Evolutionary conservation across 164 flowering plant species (phyloP), one percentile per base, ranked within the genome.

Genomic region (Taxillus chinensis): DNA sequence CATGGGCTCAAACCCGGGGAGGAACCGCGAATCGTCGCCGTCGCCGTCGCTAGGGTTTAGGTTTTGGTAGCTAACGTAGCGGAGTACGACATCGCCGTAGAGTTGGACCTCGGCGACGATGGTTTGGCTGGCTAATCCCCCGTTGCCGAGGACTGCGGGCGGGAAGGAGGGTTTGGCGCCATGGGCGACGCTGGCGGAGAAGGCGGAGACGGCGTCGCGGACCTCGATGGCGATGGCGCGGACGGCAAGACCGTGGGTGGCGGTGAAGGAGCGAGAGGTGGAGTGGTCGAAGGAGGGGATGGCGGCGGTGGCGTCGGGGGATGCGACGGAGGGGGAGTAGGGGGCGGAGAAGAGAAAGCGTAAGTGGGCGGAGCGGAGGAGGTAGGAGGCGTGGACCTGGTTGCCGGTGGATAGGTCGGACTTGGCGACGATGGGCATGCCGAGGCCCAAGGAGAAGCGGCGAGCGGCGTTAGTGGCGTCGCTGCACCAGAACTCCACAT

Each of bases 371-470:
- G 95, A 83, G 55, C 81, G 82, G 74, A 86, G 70, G 58, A 88
- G 85, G 56, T 83, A 86, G 12, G 95, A 90, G 27, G 95, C 89
- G 69, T 87, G 95, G 54, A 65, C 59, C 39, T 45, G 54, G 70
- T 90, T 90, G 1, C 96, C 95, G 67, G 95, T 90, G 73, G 96
- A 83, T 13, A 90, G 84, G 63, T 86, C 96, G 37, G 96, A 90
- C 59, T 80, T 86, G 59, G 84, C 86, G 39, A 74, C 72, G 11
- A 87, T 55, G 2, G 86, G 84, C 84, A 87, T 78, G 59, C 96
- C 96, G 55, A 90, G 85, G 0, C 89, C 95, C 86, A 84, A 82
- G 2, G 92, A 86, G 78, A 90, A 90, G 10, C 96, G 83, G 4
- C 76, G 74, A 39, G 87, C 67, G 6, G 69, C 8, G 73, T 86